These are phyloP conservation scores for Chlamydomonas asymmetrica DNA, from an alignment of 139 green algal species.

Conservation along the genomic window DNA sequence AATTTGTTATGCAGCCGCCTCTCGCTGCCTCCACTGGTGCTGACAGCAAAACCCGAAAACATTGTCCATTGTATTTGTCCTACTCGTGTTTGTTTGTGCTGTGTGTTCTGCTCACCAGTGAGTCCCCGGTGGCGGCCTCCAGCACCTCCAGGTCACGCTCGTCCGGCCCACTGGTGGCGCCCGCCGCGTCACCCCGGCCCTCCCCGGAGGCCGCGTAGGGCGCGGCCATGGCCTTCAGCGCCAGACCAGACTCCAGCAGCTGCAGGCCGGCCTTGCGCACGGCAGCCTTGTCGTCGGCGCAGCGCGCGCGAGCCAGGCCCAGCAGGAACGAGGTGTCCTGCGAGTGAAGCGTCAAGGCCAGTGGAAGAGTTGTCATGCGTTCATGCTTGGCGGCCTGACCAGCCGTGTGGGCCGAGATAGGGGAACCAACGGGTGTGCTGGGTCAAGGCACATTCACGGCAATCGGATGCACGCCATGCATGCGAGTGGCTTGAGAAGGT, in stretches of 20 bases:
- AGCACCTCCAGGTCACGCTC: constrained; percentile 55
- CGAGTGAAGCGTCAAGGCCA: constrained; percentile 4
- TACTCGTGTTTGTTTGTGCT: too few species aligned
- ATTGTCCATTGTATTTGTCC: too few species aligned
- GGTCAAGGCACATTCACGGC: too few species aligned
- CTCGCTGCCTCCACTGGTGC: background rate
- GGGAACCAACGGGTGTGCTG: too few species aligned
- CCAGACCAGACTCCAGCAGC: constrained; percentile 66
- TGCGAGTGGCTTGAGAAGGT: too few species aligned
- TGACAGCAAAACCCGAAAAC: background rate
- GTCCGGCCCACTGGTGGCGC: constrained; percentile 13
- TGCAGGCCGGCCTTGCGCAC: constrained; percentile 70
- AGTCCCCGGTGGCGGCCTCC: constrained; percentile 60
- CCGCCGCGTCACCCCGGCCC: background rate
- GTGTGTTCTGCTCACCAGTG: constrained; percentile 46
- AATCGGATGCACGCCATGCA: too few species aligned
- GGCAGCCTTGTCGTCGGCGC: constrained; percentile 66
- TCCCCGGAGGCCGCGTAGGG: background rate
- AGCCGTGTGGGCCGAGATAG: too few species aligned
- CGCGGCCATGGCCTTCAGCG: constrained; percentile 33
- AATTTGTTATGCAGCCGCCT: too few species aligned
- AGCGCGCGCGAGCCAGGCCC: constrained; percentile 49
- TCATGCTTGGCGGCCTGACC: background rate
- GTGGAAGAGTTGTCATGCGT: background rate
- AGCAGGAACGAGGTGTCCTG: constrained; percentile 56